These are phyloP conservation scores for Syncephalastrum sp. DNA, from an alignment of 371 early-diverging fungal species.

Conservation along the genomic window DNA sequence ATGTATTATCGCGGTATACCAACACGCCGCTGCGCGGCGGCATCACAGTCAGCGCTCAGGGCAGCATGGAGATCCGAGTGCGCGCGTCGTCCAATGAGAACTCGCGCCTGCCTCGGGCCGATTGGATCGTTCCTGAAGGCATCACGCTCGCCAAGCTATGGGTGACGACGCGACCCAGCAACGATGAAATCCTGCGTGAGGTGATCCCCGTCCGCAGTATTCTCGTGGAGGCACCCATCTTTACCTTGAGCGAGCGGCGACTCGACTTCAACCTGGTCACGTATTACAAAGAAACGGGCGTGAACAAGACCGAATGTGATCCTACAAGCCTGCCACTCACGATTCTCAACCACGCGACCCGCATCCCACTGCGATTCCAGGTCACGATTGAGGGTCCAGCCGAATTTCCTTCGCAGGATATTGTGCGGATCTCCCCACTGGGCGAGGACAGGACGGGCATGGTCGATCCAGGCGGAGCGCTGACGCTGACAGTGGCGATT, in stretches of 20 bases:
- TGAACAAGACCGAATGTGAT: constrained; percentile 29
- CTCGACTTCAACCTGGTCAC: constrained; percentile 59
- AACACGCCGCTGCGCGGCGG: constrained; percentile 79
- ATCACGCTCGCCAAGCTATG: constrained; percentile 59
- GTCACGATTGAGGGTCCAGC: constrained; percentile 72
- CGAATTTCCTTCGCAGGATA: constrained; percentile 68
- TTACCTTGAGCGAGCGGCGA: constrained; percentile 61
- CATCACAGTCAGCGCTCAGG: constrained; percentile 67
- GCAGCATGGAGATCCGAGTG: constrained; percentile 75
- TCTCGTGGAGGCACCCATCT: constrained; percentile 67
- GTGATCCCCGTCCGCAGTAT: constrained; percentile 68
- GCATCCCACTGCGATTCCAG: constrained; percentile 67
- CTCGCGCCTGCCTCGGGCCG: constrained; percentile 54
- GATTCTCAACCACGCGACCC: constrained; percentile 64
- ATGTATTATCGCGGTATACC: constrained; percentile 79
- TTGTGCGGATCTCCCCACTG: constrained; percentile 56
- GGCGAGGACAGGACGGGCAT: constrained; percentile 52
- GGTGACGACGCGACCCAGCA: constrained; percentile 55
- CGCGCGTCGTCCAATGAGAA: constrained; percentile 67
- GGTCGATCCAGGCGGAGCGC: constrained; percentile 59
- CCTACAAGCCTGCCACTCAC: constrained; percentile 45
- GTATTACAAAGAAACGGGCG: constrained; percentile 51
- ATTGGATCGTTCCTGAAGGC: constrained; percentile 60
- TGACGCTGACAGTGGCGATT: constrained; percentile 59
- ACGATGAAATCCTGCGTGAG: constrained; percentile 45